A percentile compares a stretch with the other conserved stretches of the same genome.
Evolutionary conservation across 2,329 filamentous ascomycete genomes (phyloP).

Genomic region (Cryphonectria naterciae): DNA sequence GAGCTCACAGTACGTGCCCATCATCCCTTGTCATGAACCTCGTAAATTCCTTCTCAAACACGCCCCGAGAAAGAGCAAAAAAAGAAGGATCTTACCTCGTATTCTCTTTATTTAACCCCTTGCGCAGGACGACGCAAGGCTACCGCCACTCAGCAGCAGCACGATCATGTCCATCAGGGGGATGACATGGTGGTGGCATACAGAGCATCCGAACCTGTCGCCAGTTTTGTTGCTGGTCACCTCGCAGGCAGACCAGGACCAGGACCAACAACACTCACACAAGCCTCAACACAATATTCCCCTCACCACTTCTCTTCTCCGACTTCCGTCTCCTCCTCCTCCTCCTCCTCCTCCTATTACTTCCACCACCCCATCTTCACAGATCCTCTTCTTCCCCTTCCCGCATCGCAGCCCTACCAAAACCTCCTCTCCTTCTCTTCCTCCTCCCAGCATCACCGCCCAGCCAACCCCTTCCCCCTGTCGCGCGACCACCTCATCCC

Average conservation of each 20-base stretch:
- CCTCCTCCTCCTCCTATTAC: background rate
- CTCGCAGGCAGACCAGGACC: background rate
- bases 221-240: background rate
- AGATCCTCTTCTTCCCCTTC: background rate
- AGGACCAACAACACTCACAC: background rate
- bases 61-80: too few species aligned
- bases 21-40: background rate
- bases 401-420: background rate
- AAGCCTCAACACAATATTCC: background rate
- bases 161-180: background rate
- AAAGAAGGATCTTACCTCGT: background rate
- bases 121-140: slow-evolving; percentile 27
- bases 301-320: too few species aligned
- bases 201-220: background rate
- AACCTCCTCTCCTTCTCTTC: background rate
- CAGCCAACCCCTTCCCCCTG: slow-evolving; percentile 31
- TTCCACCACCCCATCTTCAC: background rate
- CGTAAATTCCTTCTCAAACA: too few species aligned
- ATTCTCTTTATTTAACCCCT: too few species aligned
- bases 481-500: slow-evolving; percentile 39
- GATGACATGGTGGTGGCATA: background rate
- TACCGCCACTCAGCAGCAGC: background rate
- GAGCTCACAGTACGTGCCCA: slow-evolving; percentile 39
- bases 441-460: background rate
- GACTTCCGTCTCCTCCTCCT: background rate